Evolutionary conservation across 805 yeast genomes (phyloP).

Genomic region (Starmerella khaoyaiensis): DNA sequence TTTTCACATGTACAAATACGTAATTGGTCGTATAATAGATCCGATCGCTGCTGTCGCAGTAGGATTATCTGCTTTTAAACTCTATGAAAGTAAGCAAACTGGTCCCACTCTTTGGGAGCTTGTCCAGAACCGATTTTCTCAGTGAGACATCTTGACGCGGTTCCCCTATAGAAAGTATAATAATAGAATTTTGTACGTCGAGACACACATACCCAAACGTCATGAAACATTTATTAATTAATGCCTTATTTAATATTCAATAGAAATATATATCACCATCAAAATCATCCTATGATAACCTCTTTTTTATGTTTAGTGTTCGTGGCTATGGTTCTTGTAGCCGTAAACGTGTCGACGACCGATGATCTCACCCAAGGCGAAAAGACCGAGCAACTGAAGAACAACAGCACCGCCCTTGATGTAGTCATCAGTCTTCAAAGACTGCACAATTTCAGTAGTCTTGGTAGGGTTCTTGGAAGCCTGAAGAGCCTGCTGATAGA

Average conservation of each 20-base stretch:
- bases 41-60: slow-evolving; percentile 20
- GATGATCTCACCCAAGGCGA: slow-evolving; percentile 86
- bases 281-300: too few species aligned
- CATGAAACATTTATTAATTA: neutral
- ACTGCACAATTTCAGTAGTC: slow-evolving; percentile 35
- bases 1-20: slow-evolving; percentile 20
- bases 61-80: slow-evolving; percentile 20
- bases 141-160: neutral
- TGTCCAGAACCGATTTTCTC: slow-evolving; percentile 5
- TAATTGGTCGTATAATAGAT: slow-evolving; percentile 19
- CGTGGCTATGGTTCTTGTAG: slow-evolving; percentile 33
- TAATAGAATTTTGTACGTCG: too few species aligned
- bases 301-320: slow-evolving; percentile 1
- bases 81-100: slow-evolving; percentile 20
- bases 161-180: too few species aligned
- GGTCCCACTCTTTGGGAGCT: slow-evolving; percentile 21
- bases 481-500: slow-evolving; percentile 21
- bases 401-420: slow-evolving; percentile 61
- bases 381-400: slow-evolving; percentile 78
- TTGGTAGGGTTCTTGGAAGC: slow-evolving; percentile 42
- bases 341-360: slow-evolving; percentile 94
- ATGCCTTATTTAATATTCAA: too few species aligned
- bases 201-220: neutral
- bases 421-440: slow-evolving; percentile 42
- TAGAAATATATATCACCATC: too few species aligned